Percentiles rank a stretch among this genome's conserved stretches.
These are phyloP conservation scores for Trichomonascus vanleenenianus DNA, from an alignment of 805 yeast species.

Conservation along the genomic window DNA sequence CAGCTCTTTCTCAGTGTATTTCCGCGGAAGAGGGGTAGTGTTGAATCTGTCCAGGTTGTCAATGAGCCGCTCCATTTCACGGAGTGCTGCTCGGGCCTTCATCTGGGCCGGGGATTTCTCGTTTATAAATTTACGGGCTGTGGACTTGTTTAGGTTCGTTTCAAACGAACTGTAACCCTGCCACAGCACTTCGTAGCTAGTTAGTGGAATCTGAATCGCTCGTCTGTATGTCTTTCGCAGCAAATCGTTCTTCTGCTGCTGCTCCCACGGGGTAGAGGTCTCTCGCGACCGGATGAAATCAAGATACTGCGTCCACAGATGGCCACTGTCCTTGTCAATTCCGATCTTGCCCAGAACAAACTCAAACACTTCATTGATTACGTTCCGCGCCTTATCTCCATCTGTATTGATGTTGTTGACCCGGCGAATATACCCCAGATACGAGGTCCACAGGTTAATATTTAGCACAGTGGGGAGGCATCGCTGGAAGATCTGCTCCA, in stretches of 20 bases:
- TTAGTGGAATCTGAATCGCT: conserved; percentile 68
- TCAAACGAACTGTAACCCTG: conserved; percentile 75
- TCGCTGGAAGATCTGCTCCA: conserved; percentile 57
- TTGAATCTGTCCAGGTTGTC: conserved; percentile 37
- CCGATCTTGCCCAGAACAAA: conserved; percentile 76
- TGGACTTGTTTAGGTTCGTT: conserved; percentile 59
- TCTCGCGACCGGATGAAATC: conserved; percentile 67
- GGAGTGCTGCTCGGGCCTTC: conserved; percentile 73
- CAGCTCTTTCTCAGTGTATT: conserved; percentile 21
- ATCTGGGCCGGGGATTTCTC: conserved; percentile 79
- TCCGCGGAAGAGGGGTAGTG: conserved; percentile 25
- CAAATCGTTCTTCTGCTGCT: conserved; percentile 69
- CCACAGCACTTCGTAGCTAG: conserved; percentile 74
- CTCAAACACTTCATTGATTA: conserved; percentile 74
- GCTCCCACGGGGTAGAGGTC: conserved; percentile 58
- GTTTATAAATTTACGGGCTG: conserved; percentile 77
- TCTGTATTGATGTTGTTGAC: conserved; percentile 58
- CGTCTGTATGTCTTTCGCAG: conserved; percentile 65
- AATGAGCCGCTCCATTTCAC: conserved; percentile 59
- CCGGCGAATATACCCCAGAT: conserved; percentile 69
- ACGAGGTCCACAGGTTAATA: conserved; percentile 66
- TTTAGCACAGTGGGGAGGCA: conserved; percentile 56
- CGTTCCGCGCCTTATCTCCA: conserved; percentile 69
- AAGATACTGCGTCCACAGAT: conserved; percentile 78
- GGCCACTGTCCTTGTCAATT: conserved; percentile 60